phyloP scores from a whole-genome alignment of 2,329 filamentous ascomycete species.

The Fusarium caatingaense region DNA sequence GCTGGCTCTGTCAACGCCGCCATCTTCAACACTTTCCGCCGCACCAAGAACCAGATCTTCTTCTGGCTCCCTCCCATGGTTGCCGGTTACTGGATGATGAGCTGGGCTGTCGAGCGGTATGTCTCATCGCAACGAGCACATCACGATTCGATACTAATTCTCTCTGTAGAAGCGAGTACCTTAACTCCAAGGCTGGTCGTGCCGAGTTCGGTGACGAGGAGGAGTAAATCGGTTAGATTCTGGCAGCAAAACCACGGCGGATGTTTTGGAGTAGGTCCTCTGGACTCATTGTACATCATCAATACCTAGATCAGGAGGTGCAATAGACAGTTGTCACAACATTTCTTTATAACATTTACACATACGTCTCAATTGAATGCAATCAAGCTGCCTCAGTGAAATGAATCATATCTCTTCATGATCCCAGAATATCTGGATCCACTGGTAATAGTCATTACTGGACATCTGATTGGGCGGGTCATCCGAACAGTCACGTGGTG shows the following conservation, averaged over 20 bases:
- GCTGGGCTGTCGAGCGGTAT: constrained; percentile 93
- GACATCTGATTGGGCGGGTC: constrained; percentile 37
- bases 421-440: constrained; percentile 9
- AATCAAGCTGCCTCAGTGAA: constrained; percentile 9
- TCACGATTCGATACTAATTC: constrained; percentile 18
- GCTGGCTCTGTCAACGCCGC: constrained; percentile 82
- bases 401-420: constrained; percentile 2
- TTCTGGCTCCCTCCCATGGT: constrained; percentile 87
- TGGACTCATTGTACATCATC: constrained; percentile 56
- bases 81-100: constrained; percentile 82
- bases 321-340: constrained; percentile 52
- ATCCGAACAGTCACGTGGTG: constrained; percentile 22
- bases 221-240: constrained; percentile 52
- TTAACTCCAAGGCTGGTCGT: constrained; percentile 82
- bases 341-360: constrained; percentile 38
- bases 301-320: constrained; percentile 51
- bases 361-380: neutral
- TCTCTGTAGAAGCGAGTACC: constrained; percentile 75
- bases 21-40: constrained; percentile 95
- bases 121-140: constrained; percentile 41
- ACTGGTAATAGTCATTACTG: constrained; percentile 42
- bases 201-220: constrained; percentile 62
- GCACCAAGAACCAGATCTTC: constrained; percentile 86
- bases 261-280: constrained; percentile 49
- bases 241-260: constrained; percentile 26